Base-by-base conservation (phyloP, 768 basidiomycete genomes). In the Rhodosporidiobolus odoratus region DNA sequence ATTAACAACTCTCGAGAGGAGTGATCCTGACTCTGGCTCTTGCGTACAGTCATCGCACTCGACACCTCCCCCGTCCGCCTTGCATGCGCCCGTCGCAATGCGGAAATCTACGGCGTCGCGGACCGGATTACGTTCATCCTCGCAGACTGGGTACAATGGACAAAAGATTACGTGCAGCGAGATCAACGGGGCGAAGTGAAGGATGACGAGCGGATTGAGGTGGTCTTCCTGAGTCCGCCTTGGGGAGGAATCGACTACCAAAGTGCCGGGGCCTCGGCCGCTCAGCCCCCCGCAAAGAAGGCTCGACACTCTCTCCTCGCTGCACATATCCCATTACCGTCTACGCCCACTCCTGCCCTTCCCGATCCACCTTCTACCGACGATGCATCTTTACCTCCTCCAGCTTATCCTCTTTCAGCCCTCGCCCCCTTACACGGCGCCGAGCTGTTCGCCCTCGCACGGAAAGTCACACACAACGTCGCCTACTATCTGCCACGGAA, bases 41-140 rank as follows among this genome's bases (percentile, higher is more conserved):
- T 50, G 30, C 35, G 19, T n/a, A 30, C 75, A 98, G 96, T 99
- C 34, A 94, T 99, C 62, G 94, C 96, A 0, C 82, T 99, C 65
- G 96, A 99, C 77, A 88, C 85, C 37, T 91, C 91, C 15, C 86
- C 89, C 0, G 84, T 84, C 1, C 86, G 94, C n/a, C 84, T 99
- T 7, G 88, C 89, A 2, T 86, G 98, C 23, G 96, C 96, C 16
- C 84, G 89, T 62, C 94, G 97, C 79, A 98, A 99, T 75, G 96
- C 96, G 0, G 83, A 85, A 56, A 87, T 98, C 66, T 95, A 95
- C 77, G 96, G 95, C 50, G 92, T 99, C 48, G 90, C 89, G 15
- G 89, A 95, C 78, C 86, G 91, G 25, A 98, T 98, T 75, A 93
- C 97, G 74, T 99, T 98, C 77, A 86, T 99, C 62, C 85, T 91